phyloP scores from a whole-genome alignment of 2,329 filamentous ascomycete species.

The Epichloe brachyelytri region DNA sequence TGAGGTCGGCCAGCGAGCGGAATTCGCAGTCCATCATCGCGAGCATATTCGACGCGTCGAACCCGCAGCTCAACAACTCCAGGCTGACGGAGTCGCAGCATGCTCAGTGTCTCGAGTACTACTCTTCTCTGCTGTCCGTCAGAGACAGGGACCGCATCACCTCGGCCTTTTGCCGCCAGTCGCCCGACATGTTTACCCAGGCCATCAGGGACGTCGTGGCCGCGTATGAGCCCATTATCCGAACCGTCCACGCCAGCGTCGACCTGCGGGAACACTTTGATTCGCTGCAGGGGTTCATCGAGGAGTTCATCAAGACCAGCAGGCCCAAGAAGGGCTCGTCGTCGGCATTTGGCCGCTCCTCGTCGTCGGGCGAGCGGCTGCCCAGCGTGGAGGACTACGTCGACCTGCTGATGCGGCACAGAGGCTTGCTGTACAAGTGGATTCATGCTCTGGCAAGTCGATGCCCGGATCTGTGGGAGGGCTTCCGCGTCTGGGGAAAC shows the following conservation, averaged over 20 bases:
- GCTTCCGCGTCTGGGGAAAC: constrained; percentile 49
- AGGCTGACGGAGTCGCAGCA: constrained; percentile 49
- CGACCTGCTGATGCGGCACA: constrained; percentile 50
- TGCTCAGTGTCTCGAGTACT: constrained; percentile 52
- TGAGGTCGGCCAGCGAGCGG: constrained; percentile 41
- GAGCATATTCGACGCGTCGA: constrained; percentile 46
- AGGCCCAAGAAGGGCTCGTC: constrained; percentile 26
- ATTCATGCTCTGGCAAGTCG: constrained; percentile 56
- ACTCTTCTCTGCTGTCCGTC: constrained; percentile 55
- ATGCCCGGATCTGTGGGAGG: constrained; percentile 50
- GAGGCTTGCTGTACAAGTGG: constrained; percentile 52
- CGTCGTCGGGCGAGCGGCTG: constrained; percentile 9
- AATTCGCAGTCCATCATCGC: constrained; percentile 47
- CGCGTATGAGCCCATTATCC: constrained; percentile 64
- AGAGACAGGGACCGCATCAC: constrained; percentile 63
- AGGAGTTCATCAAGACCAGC: constrained; percentile 53
- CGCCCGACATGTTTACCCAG: constrained; percentile 61
- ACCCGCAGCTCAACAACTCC: constrained; percentile 29
- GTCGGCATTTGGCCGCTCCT: background rate
- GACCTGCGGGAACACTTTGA: constrained; percentile 57
- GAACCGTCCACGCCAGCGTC: constrained; percentile 55
- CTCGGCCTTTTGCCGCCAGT: constrained; percentile 50
- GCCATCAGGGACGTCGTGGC: constrained; percentile 50
- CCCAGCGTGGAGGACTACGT: constrained; percentile 64
- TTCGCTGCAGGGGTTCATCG: constrained; percentile 54